Evolutionary conservation across 2,329 filamentous ascomycete species (phyloP).

Genomic region (Alternaria triticimaculans): DNA sequence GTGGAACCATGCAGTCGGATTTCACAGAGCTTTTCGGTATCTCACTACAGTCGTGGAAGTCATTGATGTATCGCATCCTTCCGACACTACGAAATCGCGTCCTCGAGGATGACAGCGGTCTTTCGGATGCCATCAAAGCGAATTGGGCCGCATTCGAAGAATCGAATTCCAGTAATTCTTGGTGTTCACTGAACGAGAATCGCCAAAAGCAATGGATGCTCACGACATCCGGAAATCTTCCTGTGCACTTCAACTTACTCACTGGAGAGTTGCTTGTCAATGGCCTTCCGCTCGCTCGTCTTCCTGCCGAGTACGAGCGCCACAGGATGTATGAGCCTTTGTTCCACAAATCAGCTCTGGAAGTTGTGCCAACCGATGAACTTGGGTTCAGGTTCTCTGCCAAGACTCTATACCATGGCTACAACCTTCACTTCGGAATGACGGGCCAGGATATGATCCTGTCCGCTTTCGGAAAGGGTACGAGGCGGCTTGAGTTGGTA

Average conservation of each 20-base stretch:
- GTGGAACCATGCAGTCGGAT: neutral
- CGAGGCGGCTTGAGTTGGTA: constrained; percentile 39
- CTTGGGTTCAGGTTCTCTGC: constrained; percentile 53
- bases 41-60: constrained; percentile 25
- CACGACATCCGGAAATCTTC: constrained; percentile 17
- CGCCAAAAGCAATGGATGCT: constrained; percentile 44
- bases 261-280: constrained; percentile 61
- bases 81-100: constrained; percentile 11
- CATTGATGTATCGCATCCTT: constrained; percentile 23
- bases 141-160: constrained; percentile 30
- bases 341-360: constrained; percentile 52
- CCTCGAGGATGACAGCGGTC: neutral
- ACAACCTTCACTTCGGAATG: constrained; percentile 49
- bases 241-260: constrained; percentile 57
- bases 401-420: constrained; percentile 27
- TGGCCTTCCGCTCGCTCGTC: constrained; percentile 56
- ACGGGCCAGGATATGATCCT: constrained; percentile 29
- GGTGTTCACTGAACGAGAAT: constrained; percentile 12
- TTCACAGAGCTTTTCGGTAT: constrained; percentile 1
- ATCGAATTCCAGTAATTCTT: constrained; percentile 1
- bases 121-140: constrained; percentile 23
- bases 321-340: constrained; percentile 53
- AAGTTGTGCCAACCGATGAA: constrained; percentile 52
- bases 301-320: constrained; percentile 55
- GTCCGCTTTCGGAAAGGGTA: constrained; percentile 10